Evolutionary conservation across 345 rosid genomes (phyloP), one percentile per base, ranked within the genome.

Genomic region (Physaria fendleri): DNA sequence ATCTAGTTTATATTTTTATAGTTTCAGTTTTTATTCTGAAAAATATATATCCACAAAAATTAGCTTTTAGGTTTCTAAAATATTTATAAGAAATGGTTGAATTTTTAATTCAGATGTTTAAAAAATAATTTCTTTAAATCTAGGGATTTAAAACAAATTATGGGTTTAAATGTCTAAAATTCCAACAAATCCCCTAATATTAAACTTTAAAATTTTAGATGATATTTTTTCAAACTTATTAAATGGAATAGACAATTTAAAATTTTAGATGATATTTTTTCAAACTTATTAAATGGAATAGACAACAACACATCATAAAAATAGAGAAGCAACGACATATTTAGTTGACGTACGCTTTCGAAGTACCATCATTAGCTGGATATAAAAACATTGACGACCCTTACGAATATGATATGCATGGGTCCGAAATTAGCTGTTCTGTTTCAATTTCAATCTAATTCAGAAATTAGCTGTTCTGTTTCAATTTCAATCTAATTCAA

Each of bases 341-440:
- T 50, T 34, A n/a, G n/a, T 57, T 28, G 17, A 58, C 53, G 66
- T 59, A 67, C 72, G 24, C 30, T 24, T 41, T 67, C 39, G 18
- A 33, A 17, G 72, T 67, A 68, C 72, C 20, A 32, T 10, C 23
- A 34, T 33, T 38, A 68, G 72, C 72, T 68, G 66, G 66, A 57
- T 8, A 29, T 30, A 28, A 29, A 39, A 49, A 48, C 35, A 48
- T 58, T 48, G 71, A 33, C 6, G 40, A 35, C 50, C n/a, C 57
- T 22, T 47, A n/a, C n/a, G n/a, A n/a, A n/a, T n/a, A 12, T 22
- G 8, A 56, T 28, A 38, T 39, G 22, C 20, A 47, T 57, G 71
- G 56, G 71, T 56, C 71, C 64, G n/a, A 7, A 27, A 32, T 59
- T 59, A 67, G 72, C 72, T 67, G 65, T 59, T 25, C 29, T 40